Percentiles rank a stretch among this genome's conserved stretches.
Evolutionary conservation across 345 rosid species (phyloP).

Genomic region (Citrus cavaleriei): DNA sequence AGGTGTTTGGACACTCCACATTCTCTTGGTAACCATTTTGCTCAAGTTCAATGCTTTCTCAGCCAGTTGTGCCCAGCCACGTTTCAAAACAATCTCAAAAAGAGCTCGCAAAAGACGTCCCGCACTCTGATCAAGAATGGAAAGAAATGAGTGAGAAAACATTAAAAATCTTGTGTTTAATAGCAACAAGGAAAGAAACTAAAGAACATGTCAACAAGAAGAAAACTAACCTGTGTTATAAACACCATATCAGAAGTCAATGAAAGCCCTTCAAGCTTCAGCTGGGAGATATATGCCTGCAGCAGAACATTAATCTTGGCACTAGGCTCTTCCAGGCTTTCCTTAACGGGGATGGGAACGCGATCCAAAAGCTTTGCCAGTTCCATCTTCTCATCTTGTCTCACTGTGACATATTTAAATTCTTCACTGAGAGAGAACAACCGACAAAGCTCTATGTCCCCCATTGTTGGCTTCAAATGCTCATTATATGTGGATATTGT

Average conservation of each 20-base stretch:
- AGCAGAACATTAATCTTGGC: conserved; percentile 93
- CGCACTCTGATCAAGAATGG: conserved; percentile 51
- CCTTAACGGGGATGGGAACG: conserved; percentile 95
- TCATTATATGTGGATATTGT: conserved; percentile 89
- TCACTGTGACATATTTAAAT: conserved; percentile 88
- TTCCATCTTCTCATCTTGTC: conserved; percentile 99
- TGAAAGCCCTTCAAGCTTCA: conserved; percentile 97
- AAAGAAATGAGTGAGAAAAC: conserved; percentile 4
- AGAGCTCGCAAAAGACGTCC: conserved; percentile 97
- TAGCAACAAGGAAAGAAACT: background rate
- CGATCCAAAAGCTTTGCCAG: conserved; percentile 91
- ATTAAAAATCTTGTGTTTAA: conserved; percentile 1
- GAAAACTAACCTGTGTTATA: conserved; percentile 74
- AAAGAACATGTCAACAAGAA: background rate
- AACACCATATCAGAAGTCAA: conserved; percentile 92
- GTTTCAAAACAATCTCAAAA: conserved; percentile 85
- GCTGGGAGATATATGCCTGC: conserved; percentile 94
- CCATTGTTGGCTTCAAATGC: conserved; percentile 98
- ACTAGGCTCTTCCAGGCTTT: conserved; percentile 93
- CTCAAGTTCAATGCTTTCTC: conserved; percentile 91
- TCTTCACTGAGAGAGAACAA: conserved; percentile 90
- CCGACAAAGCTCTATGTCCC: conserved; percentile 87
- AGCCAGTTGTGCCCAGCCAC: conserved; percentile 94
- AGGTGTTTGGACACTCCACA: conserved; percentile 98
- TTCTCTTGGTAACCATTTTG: conserved; percentile 90